Evolutionary conservation across 768 basidiomycete species (phyloP), one percentile per base, ranked within the genome.

Genomic region (Royoungia palumana): DNA sequence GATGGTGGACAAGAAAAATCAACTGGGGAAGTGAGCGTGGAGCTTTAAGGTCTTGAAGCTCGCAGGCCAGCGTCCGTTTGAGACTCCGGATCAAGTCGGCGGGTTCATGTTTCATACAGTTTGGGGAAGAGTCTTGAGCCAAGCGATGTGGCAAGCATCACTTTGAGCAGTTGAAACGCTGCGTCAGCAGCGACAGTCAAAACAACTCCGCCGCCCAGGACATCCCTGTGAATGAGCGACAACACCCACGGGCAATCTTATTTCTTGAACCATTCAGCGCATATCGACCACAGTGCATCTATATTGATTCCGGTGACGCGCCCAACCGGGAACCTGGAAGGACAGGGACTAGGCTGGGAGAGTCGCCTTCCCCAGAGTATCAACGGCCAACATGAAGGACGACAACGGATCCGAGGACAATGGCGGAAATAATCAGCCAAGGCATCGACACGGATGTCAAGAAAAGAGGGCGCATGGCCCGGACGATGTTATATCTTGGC

Each of bases 1-100:
- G 42, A 28, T 25, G 41, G 20, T 38, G 36, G 39, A 25, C 32
- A 43, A 6, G 44, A 3, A 55, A 62, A 61, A 4, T 2, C 8
- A 34, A n/a, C n/a, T 39, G 14, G 32, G 20, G 17, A 37, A 24
- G 34, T 0, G 20, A 4, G 1, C 24, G 36, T 28, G 30, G 12
- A 41, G n/a, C 14, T 17, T 21, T 20, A 12, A 35, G 39, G 12
- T 40, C 14, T 14, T n/a, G n/a, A n/a, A n/a, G n/a, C 25, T 1
- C 22, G 35, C 35, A 36, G 24, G n/a, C 5, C n/a, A 41, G 14
- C 14, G 5, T 12, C 36, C 19, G 12, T 27, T 41, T 25, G n/a
- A 19, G 22, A n/a, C 11, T 19, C 9, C 47, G 25, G 24, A 8
- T 10, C 24, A 36, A 41, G 34, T 20, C 34, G 41, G 47, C 14